Conservation (phyloP, 305 asterid species). For the Coffea humblotiana region DNA sequence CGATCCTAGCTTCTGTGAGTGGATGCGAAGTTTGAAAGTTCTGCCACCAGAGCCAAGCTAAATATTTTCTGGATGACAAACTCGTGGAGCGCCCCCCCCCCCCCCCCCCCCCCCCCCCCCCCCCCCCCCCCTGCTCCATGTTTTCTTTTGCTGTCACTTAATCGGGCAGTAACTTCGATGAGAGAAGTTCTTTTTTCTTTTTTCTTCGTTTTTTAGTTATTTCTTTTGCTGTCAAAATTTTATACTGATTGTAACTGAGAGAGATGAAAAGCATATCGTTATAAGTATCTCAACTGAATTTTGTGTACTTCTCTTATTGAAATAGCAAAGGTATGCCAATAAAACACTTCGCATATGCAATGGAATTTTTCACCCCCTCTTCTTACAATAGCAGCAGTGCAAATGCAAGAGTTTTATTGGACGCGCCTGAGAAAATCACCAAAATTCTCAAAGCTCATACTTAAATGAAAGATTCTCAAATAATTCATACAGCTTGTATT, state of each 20-base stretch:
- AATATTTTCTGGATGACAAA: slow-evolving; percentile 5
- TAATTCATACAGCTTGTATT: too few relatives aligned
- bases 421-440: too few relatives aligned
- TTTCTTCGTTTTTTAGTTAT: background rate
- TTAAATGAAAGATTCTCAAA: too few relatives aligned
- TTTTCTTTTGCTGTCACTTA: background rate
- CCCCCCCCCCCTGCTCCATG: too few relatives aligned
- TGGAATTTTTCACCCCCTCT: too few relatives aligned
- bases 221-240: background rate
- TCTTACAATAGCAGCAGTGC: too few relatives aligned
- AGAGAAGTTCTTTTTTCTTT: background rate
- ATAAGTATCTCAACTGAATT: background rate
- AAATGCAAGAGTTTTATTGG: too few relatives aligned
- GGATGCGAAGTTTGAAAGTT: slow-evolving; percentile 86
- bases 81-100: background rate
- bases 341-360: background rate
- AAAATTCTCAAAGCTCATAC: too few relatives aligned
- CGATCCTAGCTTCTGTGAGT: slow-evolving; percentile 95
- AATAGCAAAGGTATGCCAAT: background rate
- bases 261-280: background rate
- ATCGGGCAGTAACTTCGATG: background rate
- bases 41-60: slow-evolving; percentile 78
- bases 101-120: too few relatives aligned
- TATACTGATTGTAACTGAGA: background rate
- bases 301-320: background rate